Evolutionary conservation across 2,329 filamentous ascomycete genomes (phyloP), one percentile per base, ranked within the genome.

Genomic region (Clonostachys chloroleuca): DNA sequence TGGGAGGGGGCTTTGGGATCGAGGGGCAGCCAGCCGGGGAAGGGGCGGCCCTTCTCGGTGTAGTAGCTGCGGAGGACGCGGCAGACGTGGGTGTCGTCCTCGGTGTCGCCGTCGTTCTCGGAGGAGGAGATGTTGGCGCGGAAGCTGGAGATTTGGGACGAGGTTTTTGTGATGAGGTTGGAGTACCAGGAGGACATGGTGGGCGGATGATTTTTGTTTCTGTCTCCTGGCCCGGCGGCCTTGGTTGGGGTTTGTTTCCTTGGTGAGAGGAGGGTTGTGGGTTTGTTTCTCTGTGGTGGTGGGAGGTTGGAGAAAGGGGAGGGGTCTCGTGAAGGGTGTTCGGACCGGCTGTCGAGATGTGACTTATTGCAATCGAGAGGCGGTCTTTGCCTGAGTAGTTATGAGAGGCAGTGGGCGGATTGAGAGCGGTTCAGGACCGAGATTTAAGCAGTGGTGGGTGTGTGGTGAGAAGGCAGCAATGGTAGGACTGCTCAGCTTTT

Each of bases 71-170:
- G 87, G 24, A 99, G 82, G 35, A 95, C 91, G 59, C 94, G 89
- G 69, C 89, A 95, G 60, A 97, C 87, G 72, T 97, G 91, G 4
- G 91, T 95, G 71, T 95, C 90, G 71, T 97, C 92, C 68, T 95
- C 80, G 52, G 83, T 86, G 61, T 87, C 84, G 67, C 85, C 84
- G 65, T 86, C 84, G 56, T 76, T 73, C 54, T 87, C 83, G 62
- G 75, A 73, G 54, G 77, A 70, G 47, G 88, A 81, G 53, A 92
- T 82, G 51, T 89, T 83, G 51, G 85, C 85, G 58, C 81, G 80
- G 46, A 84, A 77, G 56, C 81, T 78, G 54, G 78, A 81, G 62
- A 86, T 81, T 58, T 82, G 79, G 42, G 81, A 83, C 47, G 82
- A 80, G 39, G 83, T 83, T 52, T 78, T 83, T 55, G 78, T 81